Evolutionary conservation across 179 eudicot genomes (phyloP).

Genomic region (Carnegiea gigantea): DNA sequence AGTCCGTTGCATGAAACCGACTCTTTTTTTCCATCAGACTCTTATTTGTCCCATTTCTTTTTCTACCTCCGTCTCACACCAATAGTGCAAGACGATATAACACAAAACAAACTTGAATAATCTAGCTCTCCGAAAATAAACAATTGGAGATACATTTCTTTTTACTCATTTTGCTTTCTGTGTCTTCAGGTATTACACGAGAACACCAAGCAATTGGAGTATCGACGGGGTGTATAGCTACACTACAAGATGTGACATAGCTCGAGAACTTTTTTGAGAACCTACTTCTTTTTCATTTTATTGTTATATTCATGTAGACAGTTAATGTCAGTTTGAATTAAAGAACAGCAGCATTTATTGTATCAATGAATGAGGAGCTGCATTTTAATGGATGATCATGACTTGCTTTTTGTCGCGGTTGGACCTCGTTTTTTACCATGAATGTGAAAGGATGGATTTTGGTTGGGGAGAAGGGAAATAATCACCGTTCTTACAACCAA

Average conservation of each 20-base stretch:
- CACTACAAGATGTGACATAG: not conserved
- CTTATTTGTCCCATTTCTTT: not conserved
- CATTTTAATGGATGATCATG: not conserved
- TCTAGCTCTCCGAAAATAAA: no score
- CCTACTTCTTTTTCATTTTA: not conserved
- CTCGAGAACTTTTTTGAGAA: not conserved
- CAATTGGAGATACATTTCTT: not conserved
- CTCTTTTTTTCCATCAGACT: no score
- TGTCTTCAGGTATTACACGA: constrained; percentile 58
- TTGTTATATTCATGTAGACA: not conserved
- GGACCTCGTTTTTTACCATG: no score
- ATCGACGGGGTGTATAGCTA: constrained; percentile 55
- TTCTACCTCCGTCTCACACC: not conserved
- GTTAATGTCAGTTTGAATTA: not conserved
- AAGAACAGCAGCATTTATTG: not conserved
- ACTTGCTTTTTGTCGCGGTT: not conserved
- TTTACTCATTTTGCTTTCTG: constrained; percentile 9
- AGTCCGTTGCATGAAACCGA: no score
- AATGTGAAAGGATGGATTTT: no score
- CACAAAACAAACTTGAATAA: not conserved
- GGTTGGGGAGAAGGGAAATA: no score
- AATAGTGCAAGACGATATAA: not conserved
- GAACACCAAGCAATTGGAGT: constrained; percentile 78
- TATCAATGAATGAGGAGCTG: not conserved
- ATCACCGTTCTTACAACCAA: no score